Base-by-base conservation (phyloP, 2,329 filamentous ascomycete genomes). In the Pseudopyricularia cyperi region DNA sequence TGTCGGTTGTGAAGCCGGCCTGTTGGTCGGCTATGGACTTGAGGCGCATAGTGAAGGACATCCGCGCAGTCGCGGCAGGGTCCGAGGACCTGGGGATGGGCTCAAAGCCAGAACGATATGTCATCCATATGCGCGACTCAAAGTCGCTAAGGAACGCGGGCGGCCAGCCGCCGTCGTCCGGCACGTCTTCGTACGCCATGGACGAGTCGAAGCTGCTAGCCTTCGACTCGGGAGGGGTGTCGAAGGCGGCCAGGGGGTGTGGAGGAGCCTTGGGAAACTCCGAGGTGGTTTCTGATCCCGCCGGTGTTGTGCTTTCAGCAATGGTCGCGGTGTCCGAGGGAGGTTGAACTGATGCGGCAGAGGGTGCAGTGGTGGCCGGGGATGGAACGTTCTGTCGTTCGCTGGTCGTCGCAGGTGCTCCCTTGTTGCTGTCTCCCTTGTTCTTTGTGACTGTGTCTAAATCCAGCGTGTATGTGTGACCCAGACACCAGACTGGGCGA, bases 91-190 rank as follows among this genome's bases (percentile, higher is more conserved):
- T 87, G 17, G 87, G 77, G 63, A 98, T 98, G 1, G 82, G 75
- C 9, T 82, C 73, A 64, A 98, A 98, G 58, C 85, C 85, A 26
- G 84, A 93, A 50, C 93, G 82, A 63, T 98, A 98, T 9, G 91
- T 97, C 77, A 98, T 87, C 91, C 93, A 97, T 65, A 96, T 80
- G 55, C 82, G 81, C 5, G 91, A 90, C 65, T 95, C 89, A 61
- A 97, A 94, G 66, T 98, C 93, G 55, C 89, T 85, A 33, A 97
- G 71, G 61, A 98, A 98, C 4, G 80, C 75, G 9, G 77, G 71
- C 9, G 93, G 93, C 93, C 93, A 98, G 54, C 85, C 83, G 14
- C 71, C 71, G 54, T 72, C 71, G 17, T 67, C 62, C 1, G 51
- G 42, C 12, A 66, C 62, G 22, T 77, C 69, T 26, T 72, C 72